Evolutionary conservation across 805 yeast species (phyloP).

Genomic region (Candida maris): DNA sequence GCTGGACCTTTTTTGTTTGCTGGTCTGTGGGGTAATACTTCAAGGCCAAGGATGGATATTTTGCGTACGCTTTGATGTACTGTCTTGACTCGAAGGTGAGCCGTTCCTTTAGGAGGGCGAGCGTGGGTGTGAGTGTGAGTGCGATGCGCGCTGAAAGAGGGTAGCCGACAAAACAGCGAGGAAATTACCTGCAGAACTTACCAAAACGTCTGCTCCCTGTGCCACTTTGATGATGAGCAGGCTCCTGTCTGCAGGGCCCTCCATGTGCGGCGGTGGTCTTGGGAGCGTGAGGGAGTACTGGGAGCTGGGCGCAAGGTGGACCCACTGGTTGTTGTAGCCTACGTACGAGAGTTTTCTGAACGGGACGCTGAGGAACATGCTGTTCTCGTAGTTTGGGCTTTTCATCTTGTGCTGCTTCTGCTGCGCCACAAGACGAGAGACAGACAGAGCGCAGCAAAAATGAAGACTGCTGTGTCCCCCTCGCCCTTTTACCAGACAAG

Average conservation of each 20-base stretch:
- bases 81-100: conserved; percentile 18
- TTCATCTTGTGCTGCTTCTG: too few relatives aligned
- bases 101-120: too few relatives aligned
- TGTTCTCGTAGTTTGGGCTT: background rate
- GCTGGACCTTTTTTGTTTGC: conserved; percentile 17
- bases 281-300: conserved; percentile 18
- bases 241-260: conserved; percentile 2
- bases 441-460: too few relatives aligned
- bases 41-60: conserved; percentile 24
- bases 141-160: too few relatives aligned
- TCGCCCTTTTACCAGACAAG: too few relatives aligned
- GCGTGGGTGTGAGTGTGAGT: too few relatives aligned
- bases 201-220: conserved; percentile 23
- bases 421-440: too few relatives aligned
- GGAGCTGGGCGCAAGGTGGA: conserved; percentile 24
- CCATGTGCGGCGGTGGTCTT: background rate
- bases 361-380: conserved; percentile 10
- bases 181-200: conserved; percentile 6
- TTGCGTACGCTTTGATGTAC: conserved; percentile 18
- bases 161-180: too few relatives aligned
- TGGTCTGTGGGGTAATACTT: conserved; percentile 17
- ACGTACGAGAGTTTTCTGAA: conserved; percentile 21
- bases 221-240: conserved; percentile 16
- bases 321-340: conserved; percentile 19
- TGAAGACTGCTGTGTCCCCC: too few relatives aligned